Conservation (phyloP, 345 rosid genomes). For the Linum lewisii region DNA sequence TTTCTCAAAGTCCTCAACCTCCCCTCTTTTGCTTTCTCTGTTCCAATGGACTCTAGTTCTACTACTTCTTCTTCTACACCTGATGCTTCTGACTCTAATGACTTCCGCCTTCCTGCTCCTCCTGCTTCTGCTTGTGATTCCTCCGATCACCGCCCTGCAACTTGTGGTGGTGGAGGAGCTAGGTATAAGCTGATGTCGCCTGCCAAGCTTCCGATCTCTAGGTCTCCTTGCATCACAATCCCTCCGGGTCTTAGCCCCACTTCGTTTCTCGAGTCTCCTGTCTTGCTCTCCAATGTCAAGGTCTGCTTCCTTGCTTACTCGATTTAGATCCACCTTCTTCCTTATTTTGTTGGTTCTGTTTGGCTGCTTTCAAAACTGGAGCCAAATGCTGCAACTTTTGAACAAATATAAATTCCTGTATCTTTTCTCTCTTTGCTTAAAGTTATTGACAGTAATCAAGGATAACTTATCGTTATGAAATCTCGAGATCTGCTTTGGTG, state of each 20-base stretch:
- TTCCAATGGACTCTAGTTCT: neutral
- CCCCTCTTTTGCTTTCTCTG: neutral
- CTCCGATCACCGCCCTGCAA: neutral
- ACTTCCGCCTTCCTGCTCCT: slow-evolving; percentile 3
- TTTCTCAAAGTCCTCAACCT: neutral
- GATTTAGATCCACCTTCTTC: neutral
- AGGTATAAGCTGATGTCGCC: slow-evolving; percentile 96
- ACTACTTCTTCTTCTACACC: neutral
- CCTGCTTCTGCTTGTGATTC: neutral
- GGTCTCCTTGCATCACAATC: slow-evolving; percentile 61
- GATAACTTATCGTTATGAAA: neutral
- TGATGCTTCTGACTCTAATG: slow-evolving; percentile 10
- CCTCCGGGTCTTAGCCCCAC: slow-evolving; percentile 92
- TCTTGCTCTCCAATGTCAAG: slow-evolving; percentile 85
- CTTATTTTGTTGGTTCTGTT: slow-evolving; percentile 4
- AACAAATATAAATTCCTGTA: slow-evolving; percentile 1
- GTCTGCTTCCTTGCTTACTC: slow-evolving; percentile 18
- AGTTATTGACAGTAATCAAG: neutral
- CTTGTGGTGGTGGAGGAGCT: slow-evolving; percentile 38
- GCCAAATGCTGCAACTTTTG: slow-evolving; percentile 18
- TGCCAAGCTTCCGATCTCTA: slow-evolving; percentile 96
- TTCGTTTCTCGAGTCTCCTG: slow-evolving; percentile 90
- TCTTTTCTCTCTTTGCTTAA: neutral
- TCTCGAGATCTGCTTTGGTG: neutral
- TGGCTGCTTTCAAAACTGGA: slow-evolving; percentile 17